These are phyloP conservation scores for Ophiostoma piceae DNA, from an alignment of 2,329 filamentous ascomycete genomes.

Conservation along the genomic window DNA sequence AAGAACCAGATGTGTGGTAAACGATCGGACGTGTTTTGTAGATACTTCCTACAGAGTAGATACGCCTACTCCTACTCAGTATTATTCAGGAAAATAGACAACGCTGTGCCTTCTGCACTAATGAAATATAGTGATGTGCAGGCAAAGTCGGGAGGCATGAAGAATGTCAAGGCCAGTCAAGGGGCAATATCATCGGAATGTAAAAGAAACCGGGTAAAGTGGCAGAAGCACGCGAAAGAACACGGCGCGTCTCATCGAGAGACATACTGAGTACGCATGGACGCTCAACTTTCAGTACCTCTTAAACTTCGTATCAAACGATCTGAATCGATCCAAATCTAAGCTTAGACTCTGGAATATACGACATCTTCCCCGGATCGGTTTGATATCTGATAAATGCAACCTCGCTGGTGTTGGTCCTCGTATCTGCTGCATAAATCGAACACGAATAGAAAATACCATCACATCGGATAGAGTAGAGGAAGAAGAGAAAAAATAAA, in stretches of 20 bases:
- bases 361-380: background rate
- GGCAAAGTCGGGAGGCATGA: background rate
- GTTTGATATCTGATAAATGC: slow-evolving; percentile 1
- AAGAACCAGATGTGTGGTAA: background rate
- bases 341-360: background rate
- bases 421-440: background rate
- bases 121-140: background rate
- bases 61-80: too few species aligned
- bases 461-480: background rate
- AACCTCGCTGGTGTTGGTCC: background rate
- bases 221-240: slow-evolving; percentile 7
- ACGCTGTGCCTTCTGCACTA: too few species aligned
- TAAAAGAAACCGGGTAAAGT: slow-evolving; percentile 4
- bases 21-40: background rate
- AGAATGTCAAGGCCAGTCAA: background rate
- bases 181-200: background rate
- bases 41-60: too few species aligned
- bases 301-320: background rate
- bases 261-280: background rate
- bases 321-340: background rate
- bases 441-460: background rate
- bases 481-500: background rate
- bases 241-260: slow-evolving; percentile 10
- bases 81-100: too few species aligned
- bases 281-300: background rate